phyloP scores from a whole-genome alignment of 2,329 filamentous ascomycete genomes.

The Pseudonectria foliicola region DNA sequence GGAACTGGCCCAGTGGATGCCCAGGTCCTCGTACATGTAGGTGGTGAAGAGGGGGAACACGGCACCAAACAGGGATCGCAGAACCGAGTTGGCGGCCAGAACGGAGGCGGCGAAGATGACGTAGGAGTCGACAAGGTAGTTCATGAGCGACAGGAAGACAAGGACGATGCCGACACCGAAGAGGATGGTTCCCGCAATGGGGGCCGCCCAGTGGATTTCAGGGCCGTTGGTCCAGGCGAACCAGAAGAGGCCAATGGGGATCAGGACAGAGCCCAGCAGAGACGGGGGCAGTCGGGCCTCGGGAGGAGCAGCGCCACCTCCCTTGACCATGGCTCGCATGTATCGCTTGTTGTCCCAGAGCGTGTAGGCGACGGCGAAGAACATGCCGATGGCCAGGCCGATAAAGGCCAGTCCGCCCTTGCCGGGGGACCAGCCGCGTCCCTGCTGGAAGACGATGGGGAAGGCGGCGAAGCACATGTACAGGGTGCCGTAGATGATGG shows the following conservation, averaged over 20 bases:
- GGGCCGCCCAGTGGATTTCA: constrained; percentile 51
- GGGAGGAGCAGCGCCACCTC: constrained; percentile 51
- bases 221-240: constrained; percentile 58
- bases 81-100: constrained; percentile 63
- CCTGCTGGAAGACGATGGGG: constrained; percentile 54
- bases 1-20: constrained; percentile 69
- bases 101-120: constrained; percentile 72
- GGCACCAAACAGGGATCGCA: constrained; percentile 65
- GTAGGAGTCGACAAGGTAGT: constrained; percentile 64
- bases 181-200: constrained; percentile 34
- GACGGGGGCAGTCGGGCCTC: constrained; percentile 56
- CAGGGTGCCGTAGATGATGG: constrained; percentile 48
- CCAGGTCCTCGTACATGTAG: constrained; percentile 50
- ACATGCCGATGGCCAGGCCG: constrained; percentile 58
- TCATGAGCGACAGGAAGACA: constrained; percentile 59
- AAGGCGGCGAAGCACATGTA: constrained; percentile 50
- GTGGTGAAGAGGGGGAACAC: constrained; percentile 68
- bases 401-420: constrained; percentile 56
- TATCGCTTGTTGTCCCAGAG: constrained; percentile 50
- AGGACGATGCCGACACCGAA: constrained; percentile 53
- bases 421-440: constrained; percentile 50
- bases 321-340: constrained; percentile 33
- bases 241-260: constrained; percentile 58
- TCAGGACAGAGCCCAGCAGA: constrained; percentile 49
- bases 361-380: constrained; percentile 46